Evolutionary conservation across 192 early-diverging fungal species (phyloP), one percentile per base, ranked within the genome.

Genomic region (Coemansia sp.): DNA sequence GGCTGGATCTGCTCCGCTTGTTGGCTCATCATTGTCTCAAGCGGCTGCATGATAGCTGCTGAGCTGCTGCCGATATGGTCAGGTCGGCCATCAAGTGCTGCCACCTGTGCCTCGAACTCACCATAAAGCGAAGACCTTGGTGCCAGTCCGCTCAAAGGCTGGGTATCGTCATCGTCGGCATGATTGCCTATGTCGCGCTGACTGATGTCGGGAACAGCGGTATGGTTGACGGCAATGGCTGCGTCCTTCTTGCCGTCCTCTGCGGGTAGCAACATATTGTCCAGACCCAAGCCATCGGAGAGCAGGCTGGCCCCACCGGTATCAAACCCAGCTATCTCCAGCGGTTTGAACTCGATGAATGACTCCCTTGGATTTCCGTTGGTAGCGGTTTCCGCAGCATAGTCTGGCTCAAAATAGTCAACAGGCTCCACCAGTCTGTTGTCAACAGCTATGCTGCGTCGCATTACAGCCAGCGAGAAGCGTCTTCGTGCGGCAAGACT

Each of bases 401-500:
- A 12, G 19, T 51, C 47, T 9, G 26, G 39, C 5, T 60, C 73
- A 26, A 63, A 65, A 48, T 66, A 76, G 52, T 80, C 78, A 15
- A 43, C 56, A 11, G 78, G 69, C 46, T 80, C 73, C 5, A 80
- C 67, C 41, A 80, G 67, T 3, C 73, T 70, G 61, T 72, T 75
- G 51, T 51, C 48, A 42, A 80, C 58, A 4, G 78, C 78, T 59
- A 80, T 56, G 73, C 78, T 72, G 59, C 67, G 73, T 26, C 78
- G 73, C 73, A 75, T 75, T 8, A 80, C 55, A 0, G 73, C 69
- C 36, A 80, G 63, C 55, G 78, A 80, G 42, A 80, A 80, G 18
- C 78, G 78, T 21, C 63, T 70, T 63, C 78, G 78, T 32, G 78
- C 78, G 21, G 73, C 73, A 40, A 72, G 55, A 48, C 73, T 80